phyloP scores from a whole-genome alignment of 2,329 filamentous ascomycete species.

The Aspergillus sp. region DNA sequence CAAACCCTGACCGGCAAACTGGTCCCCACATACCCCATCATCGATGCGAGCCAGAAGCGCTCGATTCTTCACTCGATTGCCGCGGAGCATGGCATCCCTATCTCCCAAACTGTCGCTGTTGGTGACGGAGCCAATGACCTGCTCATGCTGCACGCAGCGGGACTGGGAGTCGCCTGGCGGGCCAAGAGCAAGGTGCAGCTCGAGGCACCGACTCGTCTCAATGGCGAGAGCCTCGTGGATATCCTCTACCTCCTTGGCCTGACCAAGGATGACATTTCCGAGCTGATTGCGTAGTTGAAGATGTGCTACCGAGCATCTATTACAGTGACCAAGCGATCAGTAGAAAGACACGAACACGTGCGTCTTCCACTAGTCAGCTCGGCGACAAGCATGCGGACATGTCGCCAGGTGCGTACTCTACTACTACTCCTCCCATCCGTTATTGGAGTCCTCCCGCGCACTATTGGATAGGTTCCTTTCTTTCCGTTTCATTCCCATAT shows the following conservation, averaged over 20 bases:
- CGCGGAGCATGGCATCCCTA: conserved; percentile 54
- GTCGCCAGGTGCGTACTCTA: not conserved
- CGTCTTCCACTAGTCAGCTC: not conserved
- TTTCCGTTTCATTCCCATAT: not conserved
- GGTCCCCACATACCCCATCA: conserved; percentile 55
- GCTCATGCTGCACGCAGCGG: conserved; percentile 64
- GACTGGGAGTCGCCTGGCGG: conserved; percentile 63
- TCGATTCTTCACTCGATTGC: conserved; percentile 58
- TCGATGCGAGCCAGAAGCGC: conserved; percentile 61
- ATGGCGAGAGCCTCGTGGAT: conserved; percentile 59
- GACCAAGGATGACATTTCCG: conserved; percentile 51
- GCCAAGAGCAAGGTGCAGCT: conserved; percentile 66
- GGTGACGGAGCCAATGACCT: conserved; percentile 68
- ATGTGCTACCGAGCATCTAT: not conserved
- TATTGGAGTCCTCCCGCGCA: not conserved
- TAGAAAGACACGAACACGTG: not conserved
- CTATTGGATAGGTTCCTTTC: not conserved
- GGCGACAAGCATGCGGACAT: not conserved
- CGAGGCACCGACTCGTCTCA: conserved; percentile 61
- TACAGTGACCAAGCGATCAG: not conserved
- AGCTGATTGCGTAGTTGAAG: conserved; percentile 35
- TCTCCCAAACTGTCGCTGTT: conserved; percentile 59
- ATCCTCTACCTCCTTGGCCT: conserved; percentile 61
- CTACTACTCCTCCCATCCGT: not conserved
- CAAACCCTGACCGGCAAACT: conserved; percentile 60